Evolutionary conservation across 169 alveolate genomes (phyloP).

Genomic region (Eimeria sp.): DNA sequence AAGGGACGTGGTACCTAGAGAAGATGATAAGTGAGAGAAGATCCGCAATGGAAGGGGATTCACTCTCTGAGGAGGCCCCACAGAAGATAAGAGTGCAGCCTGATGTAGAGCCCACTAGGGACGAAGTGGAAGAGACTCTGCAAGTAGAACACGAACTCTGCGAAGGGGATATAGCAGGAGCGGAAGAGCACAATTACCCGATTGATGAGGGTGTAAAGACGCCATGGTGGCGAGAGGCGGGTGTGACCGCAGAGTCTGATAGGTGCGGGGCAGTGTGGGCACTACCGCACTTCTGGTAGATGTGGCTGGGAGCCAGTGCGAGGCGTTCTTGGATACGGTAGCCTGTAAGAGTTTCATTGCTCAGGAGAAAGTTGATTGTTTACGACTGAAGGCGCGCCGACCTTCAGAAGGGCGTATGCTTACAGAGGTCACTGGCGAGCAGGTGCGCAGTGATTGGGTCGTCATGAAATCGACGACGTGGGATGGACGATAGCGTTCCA

Average conservation of each 20-base stretch:
- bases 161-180: background rate
- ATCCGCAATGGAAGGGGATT: too few relatives aligned
- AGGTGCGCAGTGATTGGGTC: background rate
- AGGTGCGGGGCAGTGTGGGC: background rate
- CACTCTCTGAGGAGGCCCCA: too few relatives aligned
- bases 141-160: background rate
- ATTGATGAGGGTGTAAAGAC: background rate
- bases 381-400: conserved; percentile 29
- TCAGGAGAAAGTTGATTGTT: background rate
- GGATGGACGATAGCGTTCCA: background rate
- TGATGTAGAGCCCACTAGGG: too few relatives aligned
- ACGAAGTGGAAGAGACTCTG: background rate
- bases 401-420: background rate
- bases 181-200: background rate
- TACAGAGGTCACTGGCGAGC: too few relatives aligned
- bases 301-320: conserved; percentile 15
- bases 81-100: too few relatives aligned
- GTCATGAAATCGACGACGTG: too few relatives aligned
- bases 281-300: background rate
- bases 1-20: too few relatives aligned
- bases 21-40: too few relatives aligned
- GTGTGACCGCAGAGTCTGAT: background rate
- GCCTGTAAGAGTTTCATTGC: background rate
- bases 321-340: background rate
- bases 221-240: background rate